Conservation (phyloP, 768 basidiomycete species). For the Tulasnella sp. region DNA sequence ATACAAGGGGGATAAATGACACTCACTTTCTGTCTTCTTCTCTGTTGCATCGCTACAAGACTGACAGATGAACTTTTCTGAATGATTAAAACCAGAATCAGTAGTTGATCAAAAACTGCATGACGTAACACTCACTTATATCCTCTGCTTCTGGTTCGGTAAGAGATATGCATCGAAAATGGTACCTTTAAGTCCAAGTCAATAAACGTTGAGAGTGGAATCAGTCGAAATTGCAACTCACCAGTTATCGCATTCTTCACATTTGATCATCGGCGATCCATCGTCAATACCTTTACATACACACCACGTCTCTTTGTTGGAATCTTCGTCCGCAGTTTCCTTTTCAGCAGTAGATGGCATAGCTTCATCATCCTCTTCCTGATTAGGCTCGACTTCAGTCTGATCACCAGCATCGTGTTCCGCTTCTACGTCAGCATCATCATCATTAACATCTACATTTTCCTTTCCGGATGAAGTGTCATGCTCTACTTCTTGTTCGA, state of each 20-base stretch:
- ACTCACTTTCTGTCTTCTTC: slow-evolving; percentile 67
- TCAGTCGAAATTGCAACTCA: slow-evolving; percentile 23
- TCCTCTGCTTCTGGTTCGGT: slow-evolving; percentile 54
- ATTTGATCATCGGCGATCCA: slow-evolving; percentile 70
- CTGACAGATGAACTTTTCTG: slow-evolving; percentile 49
- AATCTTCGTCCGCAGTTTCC: background rate
- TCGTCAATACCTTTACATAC: slow-evolving; percentile 57
- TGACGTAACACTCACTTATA: slow-evolving; percentile 45
- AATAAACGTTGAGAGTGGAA: slow-evolving; percentile 12
- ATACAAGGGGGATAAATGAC: slow-evolving; percentile 21
- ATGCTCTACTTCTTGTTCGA: background rate
- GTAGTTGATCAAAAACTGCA: slow-evolving; percentile 8
- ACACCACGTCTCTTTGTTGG: slow-evolving; percentile 35
- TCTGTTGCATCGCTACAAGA: slow-evolving; percentile 49
- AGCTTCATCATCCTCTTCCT: background rate
- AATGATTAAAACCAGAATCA: slow-evolving; percentile 18
- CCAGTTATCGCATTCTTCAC: slow-evolving; percentile 62
- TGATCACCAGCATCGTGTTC: background rate
- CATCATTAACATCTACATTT: background rate
- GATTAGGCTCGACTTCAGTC: background rate
- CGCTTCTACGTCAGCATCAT: background rate
- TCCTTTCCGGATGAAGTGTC: too few species aligned
- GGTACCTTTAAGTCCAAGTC: slow-evolving; percentile 45
- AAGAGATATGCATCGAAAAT: slow-evolving; percentile 63
- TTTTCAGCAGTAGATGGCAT: background rate